Conservation (phyloP, 768 basidiomycete species). For the Naganishia onofrii region DNA sequence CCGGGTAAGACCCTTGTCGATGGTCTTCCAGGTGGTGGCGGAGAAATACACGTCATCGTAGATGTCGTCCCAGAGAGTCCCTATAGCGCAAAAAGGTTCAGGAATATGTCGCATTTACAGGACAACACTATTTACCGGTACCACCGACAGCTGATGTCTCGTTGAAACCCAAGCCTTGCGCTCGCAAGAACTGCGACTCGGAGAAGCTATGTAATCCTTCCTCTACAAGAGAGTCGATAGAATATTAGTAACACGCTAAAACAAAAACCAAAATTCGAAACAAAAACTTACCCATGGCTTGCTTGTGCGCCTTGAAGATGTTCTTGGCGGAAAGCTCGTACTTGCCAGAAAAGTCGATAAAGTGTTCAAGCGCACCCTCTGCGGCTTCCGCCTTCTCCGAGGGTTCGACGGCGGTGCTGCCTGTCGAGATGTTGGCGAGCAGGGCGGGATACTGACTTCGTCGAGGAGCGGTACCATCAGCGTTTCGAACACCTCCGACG, state of each 20-base stretch:
- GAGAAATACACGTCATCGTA: conserved; percentile 40
- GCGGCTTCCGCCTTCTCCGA: conserved; percentile 31
- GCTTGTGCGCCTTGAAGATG: conserved; percentile 39
- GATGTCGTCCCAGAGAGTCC: conserved; percentile 38
- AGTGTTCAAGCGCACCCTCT: conserved; percentile 26
- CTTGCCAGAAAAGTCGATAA: conserved; percentile 30
- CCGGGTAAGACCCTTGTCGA: conserved; percentile 39
- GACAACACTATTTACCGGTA: conserved; percentile 22
- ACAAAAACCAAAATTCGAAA: neutral
- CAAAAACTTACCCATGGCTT: conserved; percentile 33
- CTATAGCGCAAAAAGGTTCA: conserved; percentile 11
- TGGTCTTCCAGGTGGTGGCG: conserved; percentile 35
- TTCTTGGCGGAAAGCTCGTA: conserved; percentile 32
- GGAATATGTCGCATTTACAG: neutral
- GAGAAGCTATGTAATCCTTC: conserved; percentile 33
- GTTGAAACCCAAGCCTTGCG: conserved; percentile 33
- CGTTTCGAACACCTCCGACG: conserved; percentile 34
- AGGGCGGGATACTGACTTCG: conserved; percentile 34
- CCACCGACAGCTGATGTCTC: conserved; percentile 34
- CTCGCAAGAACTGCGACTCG: conserved; percentile 21
- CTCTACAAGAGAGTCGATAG: neutral
- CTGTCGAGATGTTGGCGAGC: conserved; percentile 22
- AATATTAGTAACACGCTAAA: conserved; percentile 2
- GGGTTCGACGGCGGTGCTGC: conserved; percentile 21
- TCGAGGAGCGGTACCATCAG: conserved; percentile 37